Evolutionary conservation across 257 asterid genomes (phyloP).

Genomic region (Solanum tacnaense): DNA sequence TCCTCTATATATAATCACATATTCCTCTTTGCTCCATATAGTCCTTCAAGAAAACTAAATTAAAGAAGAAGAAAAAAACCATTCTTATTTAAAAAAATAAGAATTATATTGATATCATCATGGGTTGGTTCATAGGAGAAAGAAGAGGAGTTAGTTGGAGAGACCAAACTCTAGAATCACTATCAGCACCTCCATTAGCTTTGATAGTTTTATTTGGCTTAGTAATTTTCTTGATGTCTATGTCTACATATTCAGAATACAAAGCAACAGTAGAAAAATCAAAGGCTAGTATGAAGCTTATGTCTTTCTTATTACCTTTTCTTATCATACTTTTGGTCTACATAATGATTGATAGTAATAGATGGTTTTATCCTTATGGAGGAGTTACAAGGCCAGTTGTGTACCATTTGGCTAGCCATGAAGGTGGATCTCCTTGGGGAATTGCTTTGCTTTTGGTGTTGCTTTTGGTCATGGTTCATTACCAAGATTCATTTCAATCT

Average conservation of each 20-base stretch:
- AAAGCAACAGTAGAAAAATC: slow-evolving; percentile 25
- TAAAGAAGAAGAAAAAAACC: neutral
- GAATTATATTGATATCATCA: neutral
- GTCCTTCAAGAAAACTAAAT: neutral
- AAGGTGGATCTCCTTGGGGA: slow-evolving; percentile 37
- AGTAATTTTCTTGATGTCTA: slow-evolving; percentile 28
- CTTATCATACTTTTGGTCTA: slow-evolving; percentile 20
- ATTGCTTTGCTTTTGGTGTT: slow-evolving; percentile 29
- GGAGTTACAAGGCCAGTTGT: slow-evolving; percentile 16
- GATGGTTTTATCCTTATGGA: slow-evolving; percentile 31
- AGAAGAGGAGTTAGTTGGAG: slow-evolving; percentile 59
- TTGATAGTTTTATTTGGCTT: slow-evolving; percentile 42
- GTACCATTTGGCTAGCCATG: neutral
- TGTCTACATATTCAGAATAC: slow-evolving; percentile 26
- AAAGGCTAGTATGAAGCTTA: slow-evolving; percentile 23
- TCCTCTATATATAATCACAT: neutral
- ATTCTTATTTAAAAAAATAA: neutral
- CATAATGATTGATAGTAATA: slow-evolving; percentile 16
- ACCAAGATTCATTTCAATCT: slow-evolving; percentile 35
- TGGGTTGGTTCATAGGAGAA: slow-evolving; percentile 43
- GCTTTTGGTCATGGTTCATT: slow-evolving; percentile 40
- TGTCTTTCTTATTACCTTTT: slow-evolving; percentile 31
- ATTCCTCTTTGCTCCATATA: neutral
- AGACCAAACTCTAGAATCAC: slow-evolving; percentile 44
- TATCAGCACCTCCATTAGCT: slow-evolving; percentile 54